Base-by-base conservation (phyloP, 495 filamentous ascomycete genomes). In the Podospora didyma region DNA sequence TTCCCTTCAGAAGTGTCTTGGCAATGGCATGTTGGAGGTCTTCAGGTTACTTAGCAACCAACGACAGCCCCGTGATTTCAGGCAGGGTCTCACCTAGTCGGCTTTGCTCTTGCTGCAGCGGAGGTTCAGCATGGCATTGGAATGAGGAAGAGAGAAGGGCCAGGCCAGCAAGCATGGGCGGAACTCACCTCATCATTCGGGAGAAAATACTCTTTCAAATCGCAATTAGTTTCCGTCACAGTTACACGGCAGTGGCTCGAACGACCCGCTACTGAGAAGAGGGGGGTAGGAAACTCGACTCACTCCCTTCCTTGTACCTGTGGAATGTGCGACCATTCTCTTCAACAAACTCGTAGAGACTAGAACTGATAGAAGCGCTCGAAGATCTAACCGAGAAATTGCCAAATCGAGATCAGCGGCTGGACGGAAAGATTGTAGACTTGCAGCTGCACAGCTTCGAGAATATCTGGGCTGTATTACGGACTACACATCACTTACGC, bases 11-110 rank as follows among this genome's bases (percentile, higher is more conserved):
- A 9, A 75, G 68, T 55, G 73, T 54, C 21, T 59, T 69, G 47
- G 73, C 78, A 7, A 77, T 56, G 46, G 73, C 69, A 54, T 82
- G 79, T 63, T 82, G 77, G 16, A 81, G 62, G 53, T 82, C 79
- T 78, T 16, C 19, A 2, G 20, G 34, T 34, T 11, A 46, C 28
- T 37, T 7, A 39, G 24, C 17, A n/a, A 34, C 4, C 1, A n/a
- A 16, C 16, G 41, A 51, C 1, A 20, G 17, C 16, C 10, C 10
- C 4, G 20, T 2, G 11, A 19, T 47, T 16, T 11, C 49, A 28
- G 7, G 49, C 11, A 52, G 14, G 49, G n/a, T 37, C 60, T 44
- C 62, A 77, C 76, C 73, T 42, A 80, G 59, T 54, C 75, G 66
- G 53, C 77, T 71, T 53, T 77, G 72, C 58, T 79, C 77, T 39